Percentiles rank a stretch among this genome's conserved stretches.
These are phyloP conservation scores for Metroxylon sagu DNA, from an alignment of 176 grass and related monocot species.

Conservation along the genomic window DNA sequence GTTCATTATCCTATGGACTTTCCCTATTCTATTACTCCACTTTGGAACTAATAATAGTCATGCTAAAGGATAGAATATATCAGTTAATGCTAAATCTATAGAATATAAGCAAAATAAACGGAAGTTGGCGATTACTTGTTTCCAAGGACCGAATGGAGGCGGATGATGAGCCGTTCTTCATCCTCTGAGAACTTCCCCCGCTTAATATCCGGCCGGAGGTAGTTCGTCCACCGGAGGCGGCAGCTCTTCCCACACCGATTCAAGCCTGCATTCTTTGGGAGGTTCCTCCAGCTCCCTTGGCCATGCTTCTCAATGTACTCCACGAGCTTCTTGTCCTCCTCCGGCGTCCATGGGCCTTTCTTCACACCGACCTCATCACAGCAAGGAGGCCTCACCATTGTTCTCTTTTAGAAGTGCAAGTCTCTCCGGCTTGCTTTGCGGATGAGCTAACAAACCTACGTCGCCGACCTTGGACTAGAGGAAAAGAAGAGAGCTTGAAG, in stretches of 20 bases:
- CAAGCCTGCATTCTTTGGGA: slow-evolving; percentile 20
- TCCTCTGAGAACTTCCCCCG: slow-evolving; percentile 26
- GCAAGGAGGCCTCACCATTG: slow-evolving; percentile 62
- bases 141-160: slow-evolving; percentile 23
- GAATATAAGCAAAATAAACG: too few species aligned
- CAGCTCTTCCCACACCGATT: slow-evolving; percentile 30
- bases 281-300: slow-evolving; percentile 21
- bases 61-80: too few species aligned
- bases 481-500: too few species aligned
- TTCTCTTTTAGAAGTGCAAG: too few species aligned
- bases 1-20: too few species aligned
- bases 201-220: slow-evolving; percentile 28
- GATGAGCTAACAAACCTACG: too few species aligned
- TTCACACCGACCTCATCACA: slow-evolving; percentile 41
- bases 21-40: too few species aligned
- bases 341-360: slow-evolving; percentile 23
- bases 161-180: slow-evolving; percentile 17
- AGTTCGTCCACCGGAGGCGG: slow-evolving; percentile 32
- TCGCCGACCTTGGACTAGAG: too few species aligned
- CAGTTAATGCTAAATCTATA: too few species aligned
- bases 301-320: slow-evolving; percentile 16
- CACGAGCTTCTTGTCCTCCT: slow-evolving; percentile 30
- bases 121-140: slow-evolving; percentile 21
- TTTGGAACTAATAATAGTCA: too few species aligned
- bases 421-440: too few species aligned